Conservation (phyloP, 129 eudicot genomes). For the Ambrosia artemisiifolia region DNA sequence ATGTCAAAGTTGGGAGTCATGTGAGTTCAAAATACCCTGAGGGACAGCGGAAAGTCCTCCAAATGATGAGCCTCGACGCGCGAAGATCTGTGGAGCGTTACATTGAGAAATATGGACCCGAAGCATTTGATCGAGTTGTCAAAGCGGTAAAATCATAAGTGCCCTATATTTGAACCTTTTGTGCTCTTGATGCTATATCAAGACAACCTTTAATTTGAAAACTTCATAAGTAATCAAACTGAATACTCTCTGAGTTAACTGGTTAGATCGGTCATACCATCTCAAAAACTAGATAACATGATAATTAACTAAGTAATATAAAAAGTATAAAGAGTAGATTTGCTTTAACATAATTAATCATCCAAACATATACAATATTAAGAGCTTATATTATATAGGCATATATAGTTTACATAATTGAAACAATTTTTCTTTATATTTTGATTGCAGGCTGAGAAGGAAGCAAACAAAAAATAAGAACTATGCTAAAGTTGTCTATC, state of each 20-base stretch:
- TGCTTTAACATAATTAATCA: neutral
- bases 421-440: neutral
- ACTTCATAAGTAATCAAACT: neutral
- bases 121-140: slow-evolving; percentile 85
- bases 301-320: neutral
- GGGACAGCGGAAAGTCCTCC: slow-evolving; percentile 80
- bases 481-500: neutral
- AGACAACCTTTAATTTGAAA: neutral
- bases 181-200: neutral
- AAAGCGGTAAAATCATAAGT: slow-evolving; percentile 54
- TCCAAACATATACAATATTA: neutral
- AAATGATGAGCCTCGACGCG: slow-evolving; percentile 96
- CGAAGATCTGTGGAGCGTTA: slow-evolving; percentile 81
- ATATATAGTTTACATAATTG: neutral
- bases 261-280: neutral
- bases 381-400: neutral
- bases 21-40: slow-evolving; percentile 64
- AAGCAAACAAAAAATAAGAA: slow-evolving; percentile 69
- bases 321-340: neutral
- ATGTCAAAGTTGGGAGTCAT: slow-evolving; percentile 60
- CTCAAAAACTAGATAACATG: neutral
- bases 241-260: too few relatives aligned
- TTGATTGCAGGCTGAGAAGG: slow-evolving; percentile 79
- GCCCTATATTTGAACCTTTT: neutral
- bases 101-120: slow-evolving; percentile 81